Percentiles rank a stretch among this genome's conserved stretches.
phyloP scores from a whole-genome alignment of 306 rosid species.

The Fragaria iinumae region DNA sequence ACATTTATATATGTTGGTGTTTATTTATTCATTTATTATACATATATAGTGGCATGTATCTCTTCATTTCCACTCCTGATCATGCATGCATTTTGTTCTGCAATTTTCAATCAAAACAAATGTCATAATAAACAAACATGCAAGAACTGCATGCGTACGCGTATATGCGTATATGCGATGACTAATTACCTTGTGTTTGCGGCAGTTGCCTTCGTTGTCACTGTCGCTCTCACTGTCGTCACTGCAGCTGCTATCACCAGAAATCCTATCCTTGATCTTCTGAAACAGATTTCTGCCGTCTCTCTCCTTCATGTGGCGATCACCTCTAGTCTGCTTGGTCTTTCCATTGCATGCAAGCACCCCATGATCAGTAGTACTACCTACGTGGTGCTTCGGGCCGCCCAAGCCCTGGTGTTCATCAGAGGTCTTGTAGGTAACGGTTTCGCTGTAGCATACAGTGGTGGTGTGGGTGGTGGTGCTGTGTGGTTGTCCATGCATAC shows the following conservation, averaged over 20 bases:
- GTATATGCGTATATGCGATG: neutral
- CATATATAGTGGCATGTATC: neutral
- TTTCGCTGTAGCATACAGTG: conserved; percentile 9
- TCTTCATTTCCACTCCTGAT: neutral
- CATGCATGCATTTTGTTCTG: neutral
- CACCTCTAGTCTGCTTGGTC: neutral
- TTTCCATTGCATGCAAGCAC: neutral
- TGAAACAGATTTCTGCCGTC: conserved; percentile 3
- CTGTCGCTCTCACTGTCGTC: conserved; percentile 19
- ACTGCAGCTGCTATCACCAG: conserved; percentile 15
- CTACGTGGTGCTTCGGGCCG: neutral
- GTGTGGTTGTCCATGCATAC: conserved; percentile 20
- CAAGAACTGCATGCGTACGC: neutral
- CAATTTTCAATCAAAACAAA: neutral
- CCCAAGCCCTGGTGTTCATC: neutral
- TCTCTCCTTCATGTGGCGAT: neutral
- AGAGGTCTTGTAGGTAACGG: neutral
- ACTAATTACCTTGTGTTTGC: conserved; percentile 19
- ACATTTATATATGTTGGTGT: neutral
- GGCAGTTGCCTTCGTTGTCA: conserved; percentile 2
- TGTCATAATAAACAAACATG: neutral
- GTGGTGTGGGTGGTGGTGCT: neutral
- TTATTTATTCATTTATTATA: neutral
- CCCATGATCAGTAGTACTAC: neutral
- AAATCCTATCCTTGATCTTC: conserved; percentile 23